Conservation (phyloP, 2,329 filamentous ascomycete genomes). For the Apiospora malaysiana region DNA sequence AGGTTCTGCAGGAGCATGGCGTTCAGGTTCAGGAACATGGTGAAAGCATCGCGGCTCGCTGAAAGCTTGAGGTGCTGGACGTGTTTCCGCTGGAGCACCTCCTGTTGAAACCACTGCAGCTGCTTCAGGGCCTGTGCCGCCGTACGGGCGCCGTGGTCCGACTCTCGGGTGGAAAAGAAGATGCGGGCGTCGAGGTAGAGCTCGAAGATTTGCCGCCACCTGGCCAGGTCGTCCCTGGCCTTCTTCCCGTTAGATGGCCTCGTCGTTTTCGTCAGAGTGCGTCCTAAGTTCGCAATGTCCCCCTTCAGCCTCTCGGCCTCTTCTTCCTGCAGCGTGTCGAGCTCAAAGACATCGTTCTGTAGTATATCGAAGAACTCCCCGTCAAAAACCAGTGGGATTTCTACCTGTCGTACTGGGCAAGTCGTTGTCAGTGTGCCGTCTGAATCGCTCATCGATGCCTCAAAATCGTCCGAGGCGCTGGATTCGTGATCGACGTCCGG, state of each 20-base stretch:
- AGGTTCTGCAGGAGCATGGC: constrained; percentile 77
- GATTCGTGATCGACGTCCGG: not conserved
- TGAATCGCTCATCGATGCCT: not conserved
- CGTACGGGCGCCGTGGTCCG: constrained; percentile 70
- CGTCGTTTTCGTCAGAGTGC: constrained; percentile 67
- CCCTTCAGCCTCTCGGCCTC: constrained; percentile 69
- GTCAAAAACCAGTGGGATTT: constrained; percentile 79
- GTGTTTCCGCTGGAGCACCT: constrained; percentile 66
- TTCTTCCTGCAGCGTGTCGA: constrained; percentile 70
- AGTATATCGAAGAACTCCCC: constrained; percentile 80
- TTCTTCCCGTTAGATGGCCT: constrained; percentile 67
- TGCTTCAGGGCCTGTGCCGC: constrained; percentile 70
- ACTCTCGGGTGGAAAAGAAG: constrained; percentile 81
- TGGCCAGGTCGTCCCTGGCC: constrained; percentile 68
- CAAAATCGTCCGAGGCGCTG: not conserved
- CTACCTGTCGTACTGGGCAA: constrained; percentile 52
- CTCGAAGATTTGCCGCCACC: constrained; percentile 83
- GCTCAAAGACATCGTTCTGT: constrained; percentile 70
- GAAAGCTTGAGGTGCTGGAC: constrained; percentile 68
- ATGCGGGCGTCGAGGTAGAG: constrained; percentile 80
- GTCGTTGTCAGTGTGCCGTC: not conserved
- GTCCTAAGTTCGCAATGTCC: constrained; percentile 69
- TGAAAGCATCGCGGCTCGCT: constrained; percentile 68
- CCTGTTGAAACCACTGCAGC: constrained; percentile 74
- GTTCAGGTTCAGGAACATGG: constrained; percentile 76